Conservation (phyloP, 1,284 basidiomycete species). For the Irpex sp. region DNA sequence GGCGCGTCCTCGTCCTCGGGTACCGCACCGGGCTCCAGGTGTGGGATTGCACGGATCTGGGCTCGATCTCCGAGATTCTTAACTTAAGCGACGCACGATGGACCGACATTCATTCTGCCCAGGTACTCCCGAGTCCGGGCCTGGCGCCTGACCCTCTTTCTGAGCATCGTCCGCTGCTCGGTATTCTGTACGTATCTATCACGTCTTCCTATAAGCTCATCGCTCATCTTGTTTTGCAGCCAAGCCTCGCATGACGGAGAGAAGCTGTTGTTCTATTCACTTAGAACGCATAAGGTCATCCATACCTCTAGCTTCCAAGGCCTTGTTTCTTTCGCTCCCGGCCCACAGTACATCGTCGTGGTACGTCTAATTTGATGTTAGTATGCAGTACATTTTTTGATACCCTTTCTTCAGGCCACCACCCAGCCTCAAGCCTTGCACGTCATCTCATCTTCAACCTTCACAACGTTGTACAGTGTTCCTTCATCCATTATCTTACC, state of each 20-base stretch:
- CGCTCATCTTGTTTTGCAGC: conserved; percentile 1
- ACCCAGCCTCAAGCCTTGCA: conserved; percentile 52
- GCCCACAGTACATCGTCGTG: conserved; percentile 49
- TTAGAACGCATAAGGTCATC: conserved; percentile 52
- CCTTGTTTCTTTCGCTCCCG: conserved; percentile 46
- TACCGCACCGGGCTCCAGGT: conserved; percentile 61
- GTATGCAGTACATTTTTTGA: neutral
- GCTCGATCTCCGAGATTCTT: conserved; percentile 50
- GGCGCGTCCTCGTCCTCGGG: conserved; percentile 56
- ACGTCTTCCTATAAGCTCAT: conserved; percentile 1
- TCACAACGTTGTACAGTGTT: conserved; percentile 50
- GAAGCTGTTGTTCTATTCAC: conserved; percentile 52
- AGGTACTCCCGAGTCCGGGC: conserved; percentile 35
- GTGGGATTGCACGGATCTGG: conserved; percentile 65
- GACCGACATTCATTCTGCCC: conserved; percentile 40
- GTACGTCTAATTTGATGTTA: conserved; percentile 37
- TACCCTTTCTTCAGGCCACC: conserved; percentile 42
- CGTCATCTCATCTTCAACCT: conserved; percentile 52
- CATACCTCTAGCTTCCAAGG: conserved; percentile 44
- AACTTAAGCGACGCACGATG: conserved; percentile 39
- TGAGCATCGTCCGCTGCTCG: conserved; percentile 45
- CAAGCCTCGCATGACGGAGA: conserved; percentile 20
- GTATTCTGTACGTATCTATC: conserved; percentile 47
- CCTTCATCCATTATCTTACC: conserved; percentile 41
- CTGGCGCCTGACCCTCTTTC: conserved; percentile 26